Percentiles rank a stretch among this genome's conserved stretches.
phyloP scores from a whole-genome alignment of 1,284 basidiomycete species.

The Porodaedalea pini region DNA sequence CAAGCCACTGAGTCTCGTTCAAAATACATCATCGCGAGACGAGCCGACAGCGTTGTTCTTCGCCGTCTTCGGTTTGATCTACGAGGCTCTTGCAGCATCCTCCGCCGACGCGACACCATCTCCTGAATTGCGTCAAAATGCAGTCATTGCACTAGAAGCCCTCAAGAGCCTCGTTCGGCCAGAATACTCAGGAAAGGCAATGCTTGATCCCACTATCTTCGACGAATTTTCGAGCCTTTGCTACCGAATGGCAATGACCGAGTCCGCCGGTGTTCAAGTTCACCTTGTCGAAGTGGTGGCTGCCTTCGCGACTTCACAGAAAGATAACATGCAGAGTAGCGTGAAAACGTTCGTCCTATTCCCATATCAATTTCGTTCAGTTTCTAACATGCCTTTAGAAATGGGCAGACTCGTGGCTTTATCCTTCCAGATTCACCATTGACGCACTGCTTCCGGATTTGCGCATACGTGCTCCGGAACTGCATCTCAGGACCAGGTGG shows the following conservation, averaged over 20 bases:
- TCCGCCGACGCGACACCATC: slow-evolving; percentile 52
- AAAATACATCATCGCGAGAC: slow-evolving; percentile 39
- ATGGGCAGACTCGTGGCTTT: not conserved
- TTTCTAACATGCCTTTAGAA: not conserved
- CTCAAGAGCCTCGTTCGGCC: slow-evolving; percentile 77
- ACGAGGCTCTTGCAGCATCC: slow-evolving; percentile 79
- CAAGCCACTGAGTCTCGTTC: slow-evolving; percentile 24
- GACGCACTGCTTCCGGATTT: slow-evolving; percentile 78
- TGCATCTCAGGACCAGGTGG: slow-evolving; percentile 56
- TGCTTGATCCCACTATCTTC: slow-evolving; percentile 79
- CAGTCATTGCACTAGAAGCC: slow-evolving; percentile 73
- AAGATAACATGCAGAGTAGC: slow-evolving; percentile 22
- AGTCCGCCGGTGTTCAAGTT: slow-evolving; percentile 69
- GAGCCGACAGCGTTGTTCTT: slow-evolving; percentile 86
- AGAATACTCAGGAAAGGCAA: slow-evolving; percentile 76
- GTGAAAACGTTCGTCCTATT: not conserved
- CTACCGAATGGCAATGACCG: slow-evolving; percentile 88
- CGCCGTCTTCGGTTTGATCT: slow-evolving; percentile 88
- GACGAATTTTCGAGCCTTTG: slow-evolving; percentile 88
- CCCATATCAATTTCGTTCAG: not conserved
- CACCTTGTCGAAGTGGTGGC: slow-evolving; percentile 75
- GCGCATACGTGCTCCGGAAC: slow-evolving; percentile 76
- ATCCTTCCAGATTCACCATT: slow-evolving; percentile 33
- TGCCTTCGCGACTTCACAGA: slow-evolving; percentile 59
- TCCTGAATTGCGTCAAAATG: slow-evolving; percentile 40